Evolutionary conservation across 495 filamentous ascomycete genomes (phyloP).

Genomic region (Beverwykella pulmonaria): DNA sequence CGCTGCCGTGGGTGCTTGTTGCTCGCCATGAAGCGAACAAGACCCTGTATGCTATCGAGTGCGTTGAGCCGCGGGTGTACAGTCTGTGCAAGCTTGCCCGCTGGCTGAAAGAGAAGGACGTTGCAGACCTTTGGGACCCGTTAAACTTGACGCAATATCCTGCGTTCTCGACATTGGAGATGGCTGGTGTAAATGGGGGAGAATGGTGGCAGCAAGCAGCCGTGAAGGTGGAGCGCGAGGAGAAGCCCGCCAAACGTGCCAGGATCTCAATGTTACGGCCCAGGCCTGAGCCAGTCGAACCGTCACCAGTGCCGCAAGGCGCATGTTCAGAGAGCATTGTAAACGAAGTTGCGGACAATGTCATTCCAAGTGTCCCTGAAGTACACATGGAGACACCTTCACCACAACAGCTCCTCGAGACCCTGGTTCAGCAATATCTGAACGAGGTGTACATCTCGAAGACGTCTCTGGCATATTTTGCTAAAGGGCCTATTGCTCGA

Average conservation of each 20-base stretch:
- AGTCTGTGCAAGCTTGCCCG: conserved; percentile 68
- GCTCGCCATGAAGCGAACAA: conserved; percentile 63
- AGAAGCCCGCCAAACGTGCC: conserved; percentile 17
- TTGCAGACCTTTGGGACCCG: conserved; percentile 40
- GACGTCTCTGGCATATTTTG: conserved; percentile 94
- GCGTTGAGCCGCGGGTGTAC: conserved; percentile 67
- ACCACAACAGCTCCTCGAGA: conserved; percentile 66
- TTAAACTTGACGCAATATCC: conserved; percentile 3
- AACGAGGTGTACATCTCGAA: conserved; percentile 91
- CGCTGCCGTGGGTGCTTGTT: conserved; percentile 58
- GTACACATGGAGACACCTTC: conserved; percentile 41
- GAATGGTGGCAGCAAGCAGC: conserved; percentile 36
- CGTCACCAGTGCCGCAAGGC: background rate
- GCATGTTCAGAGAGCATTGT: background rate
- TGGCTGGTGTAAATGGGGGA: background rate
- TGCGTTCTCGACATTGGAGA: background rate
- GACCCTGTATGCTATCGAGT: conserved; percentile 70
- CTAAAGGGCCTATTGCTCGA: conserved; percentile 91
- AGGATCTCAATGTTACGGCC: conserved; percentile 34
- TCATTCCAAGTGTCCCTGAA: conserved; percentile 1
- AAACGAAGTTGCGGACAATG: background rate
- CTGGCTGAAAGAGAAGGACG: conserved; percentile 60
- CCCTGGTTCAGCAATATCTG: conserved; percentile 74
- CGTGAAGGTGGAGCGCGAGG: conserved; percentile 10
- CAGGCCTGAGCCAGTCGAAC: background rate